Percentiles rank a stretch among this genome's conserved stretches.
These are phyloP conservation scores for Acacia melanoxylon DNA, from an alignment of 306 rosid genomes.

Conservation along the genomic window DNA sequence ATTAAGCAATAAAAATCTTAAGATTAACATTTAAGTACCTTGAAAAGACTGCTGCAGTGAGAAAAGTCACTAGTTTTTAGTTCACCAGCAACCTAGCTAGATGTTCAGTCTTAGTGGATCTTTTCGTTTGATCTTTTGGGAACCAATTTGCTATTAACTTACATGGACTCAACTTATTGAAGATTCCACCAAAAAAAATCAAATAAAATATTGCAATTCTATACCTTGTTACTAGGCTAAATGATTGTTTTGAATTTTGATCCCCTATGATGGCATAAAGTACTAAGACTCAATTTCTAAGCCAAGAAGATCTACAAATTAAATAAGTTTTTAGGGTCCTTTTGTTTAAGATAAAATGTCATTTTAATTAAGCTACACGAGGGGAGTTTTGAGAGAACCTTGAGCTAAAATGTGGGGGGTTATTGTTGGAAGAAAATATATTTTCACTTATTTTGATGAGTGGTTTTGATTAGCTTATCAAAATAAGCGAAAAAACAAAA, in stretches of 20 bases:
- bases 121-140: not conserved
- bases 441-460: too few species aligned
- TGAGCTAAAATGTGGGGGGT: not conserved
- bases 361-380: not conserved
- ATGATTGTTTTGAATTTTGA: not conserved
- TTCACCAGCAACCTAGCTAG: not conserved
- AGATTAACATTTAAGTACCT: not conserved
- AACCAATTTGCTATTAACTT: not conserved
- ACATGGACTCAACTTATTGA: not conserved
- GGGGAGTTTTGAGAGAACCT: not conserved
- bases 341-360: not conserved
- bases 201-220: not conserved
- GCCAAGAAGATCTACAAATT: too few species aligned
- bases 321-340: not conserved
- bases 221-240: not conserved
- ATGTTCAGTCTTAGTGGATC: not conserved
- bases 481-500: not conserved
- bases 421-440: too few species aligned
- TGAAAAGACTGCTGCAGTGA: slow-evolving; percentile 91
- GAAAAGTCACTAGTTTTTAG: slow-evolving; percentile 67
- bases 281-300: not conserved
- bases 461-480: not conserved
- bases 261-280: not conserved
- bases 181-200: not conserved
- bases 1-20: not conserved